Evolutionary conservation across 1,284 basidiomycete species (phyloP).

Genomic region (Ceratobasidium sp.): DNA sequence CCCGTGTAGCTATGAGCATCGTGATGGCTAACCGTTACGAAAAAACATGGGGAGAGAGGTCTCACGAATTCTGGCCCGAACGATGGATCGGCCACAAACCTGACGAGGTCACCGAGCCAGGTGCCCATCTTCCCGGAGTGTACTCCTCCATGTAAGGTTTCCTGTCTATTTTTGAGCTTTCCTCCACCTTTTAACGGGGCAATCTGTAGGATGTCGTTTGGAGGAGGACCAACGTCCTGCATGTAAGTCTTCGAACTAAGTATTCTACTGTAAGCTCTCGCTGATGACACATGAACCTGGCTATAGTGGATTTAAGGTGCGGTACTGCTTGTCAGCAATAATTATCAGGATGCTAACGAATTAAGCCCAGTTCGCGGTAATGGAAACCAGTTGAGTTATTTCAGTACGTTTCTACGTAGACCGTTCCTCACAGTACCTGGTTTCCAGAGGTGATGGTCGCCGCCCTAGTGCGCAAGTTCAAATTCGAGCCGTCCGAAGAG

Average conservation of each 20-base stretch:
- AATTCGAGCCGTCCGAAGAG: constrained; percentile 32
- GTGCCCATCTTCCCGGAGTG: constrained; percentile 13
- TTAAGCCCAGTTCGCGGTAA: constrained; percentile 5
- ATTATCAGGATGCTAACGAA: neutral
- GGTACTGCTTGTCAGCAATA: neutral
- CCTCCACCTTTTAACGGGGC: no score
- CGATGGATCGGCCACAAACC: constrained; percentile 28
- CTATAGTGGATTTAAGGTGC: constrained; percentile 31
- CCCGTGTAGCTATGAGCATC: constrained; percentile 46
- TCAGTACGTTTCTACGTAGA: neutral
- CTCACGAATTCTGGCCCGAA: constrained; percentile 25
- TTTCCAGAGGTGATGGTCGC: constrained; percentile 22
- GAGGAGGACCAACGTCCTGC: constrained; percentile 9
- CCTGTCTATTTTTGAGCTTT: neutral
- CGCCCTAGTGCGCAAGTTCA: constrained; percentile 5
- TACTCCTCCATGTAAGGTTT: constrained; percentile 27
- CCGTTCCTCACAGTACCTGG: neutral
- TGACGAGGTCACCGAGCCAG: constrained; percentile 30
- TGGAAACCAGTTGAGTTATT: constrained; percentile 36
- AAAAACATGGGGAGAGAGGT: constrained; percentile 23
- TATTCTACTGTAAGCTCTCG: neutral
- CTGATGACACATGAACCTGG: neutral
- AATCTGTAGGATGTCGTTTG: constrained; percentile 30
- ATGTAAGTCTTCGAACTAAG: constrained; percentile 1
- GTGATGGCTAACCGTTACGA: constrained; percentile 49